These are phyloP conservation scores for Teunomyces gatunensis DNA, from an alignment of 805 yeast species.

Conservation along the genomic window DNA sequence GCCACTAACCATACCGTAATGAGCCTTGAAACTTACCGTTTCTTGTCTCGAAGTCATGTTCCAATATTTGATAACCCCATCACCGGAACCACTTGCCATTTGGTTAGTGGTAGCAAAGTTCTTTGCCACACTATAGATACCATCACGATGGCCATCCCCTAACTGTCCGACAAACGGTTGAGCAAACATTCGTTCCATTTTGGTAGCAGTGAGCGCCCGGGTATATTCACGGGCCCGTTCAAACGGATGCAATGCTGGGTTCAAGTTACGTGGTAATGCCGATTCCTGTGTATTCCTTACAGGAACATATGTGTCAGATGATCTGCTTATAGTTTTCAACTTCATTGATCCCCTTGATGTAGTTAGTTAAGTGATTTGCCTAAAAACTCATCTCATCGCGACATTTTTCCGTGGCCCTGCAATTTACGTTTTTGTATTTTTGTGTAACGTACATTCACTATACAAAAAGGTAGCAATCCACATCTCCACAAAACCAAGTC, in stretches of 20 bases:
- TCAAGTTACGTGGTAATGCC: constrained; percentile 80
- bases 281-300: constrained; percentile 88
- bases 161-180: constrained; percentile 94
- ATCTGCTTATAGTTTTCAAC: constrained; percentile 83
- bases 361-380: not conserved
- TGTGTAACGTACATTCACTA: constrained; percentile 2
- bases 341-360: constrained; percentile 47
- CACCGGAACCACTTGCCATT: constrained; percentile 91
- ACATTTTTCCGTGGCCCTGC: not conserved
- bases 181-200: constrained; percentile 94
- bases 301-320: constrained; percentile 90
- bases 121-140: constrained; percentile 84
- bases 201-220: constrained; percentile 90
- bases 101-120: constrained; percentile 67
- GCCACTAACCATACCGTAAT: constrained; percentile 86
- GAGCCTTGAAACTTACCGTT: constrained; percentile 76
- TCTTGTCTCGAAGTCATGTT: constrained; percentile 79
- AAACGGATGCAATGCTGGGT: constrained; percentile 94
- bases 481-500: constrained; percentile 3
- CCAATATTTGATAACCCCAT: constrained; percentile 95
- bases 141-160: constrained; percentile 94
- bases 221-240: constrained; percentile 97
- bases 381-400: constrained; percentile 2
- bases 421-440: not conserved
- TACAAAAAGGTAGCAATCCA: constrained; percentile 1